Conservation (phyloP, 106 monocot genomes). For the Dendrobium officinale region DNA sequence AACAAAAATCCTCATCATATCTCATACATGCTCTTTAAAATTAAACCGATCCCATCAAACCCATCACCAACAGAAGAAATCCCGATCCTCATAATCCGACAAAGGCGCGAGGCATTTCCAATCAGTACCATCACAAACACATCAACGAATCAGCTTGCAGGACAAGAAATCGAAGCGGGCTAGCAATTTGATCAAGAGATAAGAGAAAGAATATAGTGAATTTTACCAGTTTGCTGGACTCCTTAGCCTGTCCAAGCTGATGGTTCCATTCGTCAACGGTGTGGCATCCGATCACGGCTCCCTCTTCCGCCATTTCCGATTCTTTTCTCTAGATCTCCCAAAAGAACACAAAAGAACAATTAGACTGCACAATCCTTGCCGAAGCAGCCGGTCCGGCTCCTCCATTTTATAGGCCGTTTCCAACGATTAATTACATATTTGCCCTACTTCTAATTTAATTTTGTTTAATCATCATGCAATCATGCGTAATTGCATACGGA, state of each 20-base stretch:
- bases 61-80: neutral
- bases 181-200: neutral
- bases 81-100: neutral
- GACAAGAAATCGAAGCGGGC: neutral
- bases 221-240: conserved; percentile 10
- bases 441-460: neutral
- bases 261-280: conserved; percentile 6
- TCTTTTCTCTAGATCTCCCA: no score
- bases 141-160: neutral
- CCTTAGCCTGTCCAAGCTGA: conserved; percentile 1
- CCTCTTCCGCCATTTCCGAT: conserved; percentile 12
- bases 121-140: neutral
- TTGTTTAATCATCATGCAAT: neutral
- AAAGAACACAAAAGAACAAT: neutral
- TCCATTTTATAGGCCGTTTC: neutral
- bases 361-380: neutral
- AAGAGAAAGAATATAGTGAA: neutral
- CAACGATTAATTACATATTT: neutral
- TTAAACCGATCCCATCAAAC: neutral
- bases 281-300: conserved; percentile 11
- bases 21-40: neutral
- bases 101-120: neutral
- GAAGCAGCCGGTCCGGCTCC: neutral
- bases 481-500: neutral
- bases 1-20: neutral